Evolutionary conservation across 768 basidiomycete species (phyloP), one percentile per base, ranked within the genome.

Genomic region (Tricholoma sp.): DNA sequence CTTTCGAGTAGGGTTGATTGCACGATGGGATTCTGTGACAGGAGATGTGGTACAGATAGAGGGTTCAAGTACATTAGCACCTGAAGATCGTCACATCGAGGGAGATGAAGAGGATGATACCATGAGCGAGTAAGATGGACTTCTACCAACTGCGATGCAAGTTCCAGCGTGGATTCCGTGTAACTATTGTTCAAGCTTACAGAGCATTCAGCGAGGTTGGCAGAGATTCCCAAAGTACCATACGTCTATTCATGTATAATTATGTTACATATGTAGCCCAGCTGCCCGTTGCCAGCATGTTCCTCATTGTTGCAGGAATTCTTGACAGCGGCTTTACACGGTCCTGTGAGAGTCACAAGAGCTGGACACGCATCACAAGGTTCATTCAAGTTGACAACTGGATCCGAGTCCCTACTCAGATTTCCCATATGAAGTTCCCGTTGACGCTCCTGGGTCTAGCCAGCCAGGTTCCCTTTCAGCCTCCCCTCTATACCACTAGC

Each of bases 1-100:
- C 49, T 95, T 95, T 71, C 78, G 82, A 59, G 84, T 93, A 20
- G 79, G 76, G n/a, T 70, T 92, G 56, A 78, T 83, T 54, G 80
- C 84, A 42, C 74, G 86, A 56, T 94, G 91, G 90, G 84, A 87
- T 60, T 80, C 85, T 48, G 75, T 73, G 56, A 84, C 77, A 32
- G 89, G 84, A 18, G 76, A 84, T 61, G 84, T 92, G 36, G 74
- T 76, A 1, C 77, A 86, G 68, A 67, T 86, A 15, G 85, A 82
- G 54, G 74, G 78, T 9, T 69, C 70, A 39, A 71, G 71, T 24
- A 59, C 81, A 29, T 58, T 66, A 45, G 62, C 70, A 28, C 72
- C 68, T 12, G 76, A 76, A 57, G 72, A 68, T 52, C 70, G 59
- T 52, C 70, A 59, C 17, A 67, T 58, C 2, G 73, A 59, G 36